Evolutionary conservation across 148 eudicot genomes (phyloP), one percentile per base, ranked within the genome.

Genomic region (Drosera capensis): DNA sequence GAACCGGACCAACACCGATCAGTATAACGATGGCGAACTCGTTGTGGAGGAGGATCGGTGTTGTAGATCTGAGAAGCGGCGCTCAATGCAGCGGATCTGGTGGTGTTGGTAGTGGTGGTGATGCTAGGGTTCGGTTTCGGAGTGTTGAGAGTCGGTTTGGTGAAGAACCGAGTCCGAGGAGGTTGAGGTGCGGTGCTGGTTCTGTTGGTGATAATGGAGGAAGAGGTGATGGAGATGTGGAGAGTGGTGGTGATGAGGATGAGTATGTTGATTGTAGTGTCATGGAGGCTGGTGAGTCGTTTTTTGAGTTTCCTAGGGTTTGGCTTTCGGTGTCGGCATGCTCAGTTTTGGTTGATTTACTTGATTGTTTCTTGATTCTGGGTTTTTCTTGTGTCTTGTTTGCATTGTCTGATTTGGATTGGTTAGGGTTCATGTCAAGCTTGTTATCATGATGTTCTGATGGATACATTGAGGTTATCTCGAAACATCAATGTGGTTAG

Each of bases 211-310:
- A 72, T 28, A 65, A 68, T 44, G n/a, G n/a, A n/a, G n/a, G n/a
- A n/a, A n/a, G n/a, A n/a, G 88, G 94, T 21, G 77, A 79, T 60
- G 79, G 46, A 62, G 40, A 45, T 49, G 74, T 82, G 0, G 90
- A 67, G 11, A 82, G 71, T 25, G 71, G 52, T 31, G 86, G 68
- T 53, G 80, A 73, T 20, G 72, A 36, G 13, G 96, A 79, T 68
- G 45, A 41, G 7, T 87, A 66, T 64, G 90, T 87, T 35, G 68
- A 77, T 41, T 82, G 82, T 34, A 69, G 72, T 45, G 74, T 87
- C 15, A 49, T 72, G 44, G 96, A 87, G 53, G 96, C 94, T 65
- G 94, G 96, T 87, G 75, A 34, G 38, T 17, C 9, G 13, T 35
- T 20, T 14, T 13, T 11, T 22, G 23, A 11, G 16, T 13, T 25